phyloP scores from a whole-genome alignment of 306 rosid species.

The Luffa aegyptiaca region DNA sequence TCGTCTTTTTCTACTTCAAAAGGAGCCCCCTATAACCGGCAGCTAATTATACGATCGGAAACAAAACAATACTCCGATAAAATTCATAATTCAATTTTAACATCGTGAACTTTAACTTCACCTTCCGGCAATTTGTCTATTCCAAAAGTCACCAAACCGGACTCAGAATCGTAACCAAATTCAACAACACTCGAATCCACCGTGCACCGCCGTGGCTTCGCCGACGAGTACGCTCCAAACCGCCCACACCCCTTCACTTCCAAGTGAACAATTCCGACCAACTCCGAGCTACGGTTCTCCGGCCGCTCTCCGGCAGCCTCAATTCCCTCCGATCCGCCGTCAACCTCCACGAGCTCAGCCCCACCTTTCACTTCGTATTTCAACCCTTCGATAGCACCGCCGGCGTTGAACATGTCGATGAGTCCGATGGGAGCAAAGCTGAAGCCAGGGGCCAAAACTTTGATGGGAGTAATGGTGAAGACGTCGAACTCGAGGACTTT shows the following conservation, averaged over 20 bases:
- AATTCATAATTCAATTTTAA: constrained; percentile 47
- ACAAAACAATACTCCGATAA: background rate
- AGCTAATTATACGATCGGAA: background rate
- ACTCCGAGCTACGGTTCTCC: constrained; percentile 19
- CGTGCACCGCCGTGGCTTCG: constrained; percentile 45
- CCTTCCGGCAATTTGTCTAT: constrained; percentile 52
- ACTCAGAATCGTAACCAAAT: constrained; percentile 33
- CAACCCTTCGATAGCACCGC: constrained; percentile 70
- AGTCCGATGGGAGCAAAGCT: constrained; percentile 71
- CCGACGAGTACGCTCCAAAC: constrained; percentile 65
- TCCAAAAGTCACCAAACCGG: constrained; percentile 42
- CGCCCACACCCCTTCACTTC: constrained; percentile 74
- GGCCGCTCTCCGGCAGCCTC: background rate
- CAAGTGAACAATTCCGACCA: constrained; percentile 32
- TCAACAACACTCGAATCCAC: constrained; percentile 30
- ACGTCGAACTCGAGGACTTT: constrained; percentile 66
- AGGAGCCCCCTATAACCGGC: background rate
- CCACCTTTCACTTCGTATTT: constrained; percentile 25
- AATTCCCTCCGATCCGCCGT: background rate
- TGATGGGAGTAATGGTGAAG: constrained; percentile 61
- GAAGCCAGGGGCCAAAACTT: constrained; percentile 32
- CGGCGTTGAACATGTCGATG: constrained; percentile 67
- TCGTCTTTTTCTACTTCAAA: background rate
- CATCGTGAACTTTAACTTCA: constrained; percentile 31
- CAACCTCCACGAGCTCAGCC: background rate